Base-by-base conservation (phyloP, 2,329 filamentous ascomycete species). In the Aureobasidium sp. region DNA sequence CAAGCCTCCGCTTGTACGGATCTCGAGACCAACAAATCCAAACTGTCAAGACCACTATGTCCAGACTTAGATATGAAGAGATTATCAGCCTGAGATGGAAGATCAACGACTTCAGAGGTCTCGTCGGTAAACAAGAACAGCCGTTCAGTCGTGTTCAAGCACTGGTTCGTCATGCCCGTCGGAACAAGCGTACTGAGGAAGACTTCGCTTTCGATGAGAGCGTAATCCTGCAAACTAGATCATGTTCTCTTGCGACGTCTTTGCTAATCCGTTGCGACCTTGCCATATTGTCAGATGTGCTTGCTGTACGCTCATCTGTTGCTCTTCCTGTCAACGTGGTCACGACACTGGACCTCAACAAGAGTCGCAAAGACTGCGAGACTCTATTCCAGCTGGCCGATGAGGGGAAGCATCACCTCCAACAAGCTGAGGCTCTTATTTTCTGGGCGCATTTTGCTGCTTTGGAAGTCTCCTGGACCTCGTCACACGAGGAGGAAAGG, bases 241-340 rank as follows among this genome's bases (percentile, higher is more conserved):
- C 67, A 5, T 61, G 66, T 15, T 66, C 84, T 3, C 75, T 80
- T 29, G 79, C 80, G 0, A 69, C 67, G 0, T 69, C 76, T 0
- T 71, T 86, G 2, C 68, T 76, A 1, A 66, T 85, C 2, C 77
- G 78, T 9, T 81, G 80, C 63, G 80, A 85, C 43, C 68, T 81
- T 0, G 60, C 73, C 3, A 71, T 84, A 9, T 63, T 85, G 0
- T 69, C 72, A 0, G 80, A 83, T 65, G 72, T 80, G 36, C 61
- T 77, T 20, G 63, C 56, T 24, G 63, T 72, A 34, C 66, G 62
- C 24, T 59, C 46, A 3, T 50, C 32, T 17, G 39, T 51, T 8
- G 20, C 8, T 1, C 64, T 48, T 37, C 65, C 5, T 47, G 61
- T 32, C 26, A 56, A 24, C 17, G 52, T 20, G n/a, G 55, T 51